phyloP scores from a whole-genome alignment of 208 protist genomes.

The Trypanosomatidae sp. region DNA sequence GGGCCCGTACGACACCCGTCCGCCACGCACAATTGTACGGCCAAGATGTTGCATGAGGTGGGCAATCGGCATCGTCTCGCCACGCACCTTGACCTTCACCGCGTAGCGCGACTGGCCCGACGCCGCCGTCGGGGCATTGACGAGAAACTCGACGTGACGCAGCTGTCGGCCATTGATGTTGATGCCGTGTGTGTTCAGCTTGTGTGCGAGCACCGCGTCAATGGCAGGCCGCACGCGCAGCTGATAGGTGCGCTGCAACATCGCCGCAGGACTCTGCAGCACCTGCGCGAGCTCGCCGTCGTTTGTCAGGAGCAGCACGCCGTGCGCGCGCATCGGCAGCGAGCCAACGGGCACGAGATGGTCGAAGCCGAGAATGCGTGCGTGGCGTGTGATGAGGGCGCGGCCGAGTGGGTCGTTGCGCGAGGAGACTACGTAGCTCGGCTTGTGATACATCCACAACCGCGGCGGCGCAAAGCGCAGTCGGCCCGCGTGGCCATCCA shows the following conservation, averaged over 20 bases:
- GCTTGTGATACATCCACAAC: constrained; percentile 87
- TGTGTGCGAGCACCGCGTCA: constrained; percentile 72
- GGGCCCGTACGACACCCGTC: constrained; percentile 77
- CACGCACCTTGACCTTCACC: constrained; percentile 72
- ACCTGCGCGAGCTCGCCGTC: constrained; percentile 80
- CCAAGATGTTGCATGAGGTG: constrained; percentile 80
- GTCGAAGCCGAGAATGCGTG: constrained; percentile 72
- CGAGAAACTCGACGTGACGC: constrained; percentile 55
- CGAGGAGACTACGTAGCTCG: constrained; percentile 74
- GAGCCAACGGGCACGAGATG: constrained; percentile 81
- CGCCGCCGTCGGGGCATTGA: constrained; percentile 33
- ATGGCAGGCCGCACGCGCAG: constrained; percentile 71
- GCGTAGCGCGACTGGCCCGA: constrained; percentile 65
- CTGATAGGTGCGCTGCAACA: constrained; percentile 80
- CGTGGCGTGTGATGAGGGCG: constrained; percentile 64
- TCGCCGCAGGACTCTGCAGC: constrained; percentile 55
- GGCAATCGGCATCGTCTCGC: constrained; percentile 52
- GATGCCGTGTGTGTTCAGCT: constrained; percentile 73
- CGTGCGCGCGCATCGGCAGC: constrained; percentile 72
- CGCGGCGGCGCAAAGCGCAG: constrained; percentile 67
- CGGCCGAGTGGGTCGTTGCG: constrained; percentile 62
- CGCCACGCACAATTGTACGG: constrained; percentile 57
- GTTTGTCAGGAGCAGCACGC: constrained; percentile 77
- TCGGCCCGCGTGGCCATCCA: constrained; percentile 49
- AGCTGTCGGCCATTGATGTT: constrained; percentile 62